Percentiles rank a stretch among this genome's conserved stretches.
Conservation (phyloP, 371 early-diverging fungal species). For the Mucor sp. region DNA sequence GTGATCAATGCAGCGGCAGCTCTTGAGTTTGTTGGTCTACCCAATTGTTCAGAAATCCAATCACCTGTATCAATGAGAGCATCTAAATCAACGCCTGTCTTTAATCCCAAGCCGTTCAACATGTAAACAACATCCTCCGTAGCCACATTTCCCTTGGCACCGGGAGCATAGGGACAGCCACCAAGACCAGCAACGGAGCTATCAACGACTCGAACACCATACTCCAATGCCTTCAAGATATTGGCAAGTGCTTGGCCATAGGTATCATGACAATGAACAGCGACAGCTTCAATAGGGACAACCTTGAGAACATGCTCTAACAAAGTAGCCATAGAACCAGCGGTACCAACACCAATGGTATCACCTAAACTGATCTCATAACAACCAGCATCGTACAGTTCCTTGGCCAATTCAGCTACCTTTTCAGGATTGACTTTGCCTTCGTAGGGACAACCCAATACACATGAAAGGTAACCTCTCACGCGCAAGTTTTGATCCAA, state of each 20-base stretch:
- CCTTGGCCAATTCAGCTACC: conserved; percentile 78
- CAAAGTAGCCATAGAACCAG: conserved; percentile 74
- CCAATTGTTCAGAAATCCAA: conserved; percentile 83
- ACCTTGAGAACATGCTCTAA: conserved; percentile 72
- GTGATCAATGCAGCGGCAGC: conserved; percentile 50
- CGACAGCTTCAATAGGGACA: conserved; percentile 79
- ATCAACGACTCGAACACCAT: conserved; percentile 91
- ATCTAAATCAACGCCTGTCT: conserved; percentile 79
- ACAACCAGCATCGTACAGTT: conserved; percentile 89
- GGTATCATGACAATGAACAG: conserved; percentile 97
- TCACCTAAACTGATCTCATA: conserved; percentile 97
- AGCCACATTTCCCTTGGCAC: conserved; percentile 96
- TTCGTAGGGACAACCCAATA: conserved; percentile 95
- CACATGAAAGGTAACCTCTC: conserved; percentile 91
- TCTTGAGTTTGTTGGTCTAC: conserved; percentile 56
- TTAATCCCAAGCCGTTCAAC: conserved; percentile 83
- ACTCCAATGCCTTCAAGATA: conserved; percentile 81
- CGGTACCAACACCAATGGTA: conserved; percentile 95
- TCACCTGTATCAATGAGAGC: conserved; percentile 76
- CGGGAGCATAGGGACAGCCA: conserved; percentile 96
- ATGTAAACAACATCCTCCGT: conserved; percentile 97
- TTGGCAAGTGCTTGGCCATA: conserved; percentile 98
- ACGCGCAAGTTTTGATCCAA: conserved; percentile 72
- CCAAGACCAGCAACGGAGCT: conserved; percentile 94
- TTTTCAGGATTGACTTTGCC: conserved; percentile 71